Evolutionary conservation across 2,329 filamentous ascomycete genomes (phyloP), one percentile per base, ranked within the genome.

Genomic region (Catunica adiposa): DNA sequence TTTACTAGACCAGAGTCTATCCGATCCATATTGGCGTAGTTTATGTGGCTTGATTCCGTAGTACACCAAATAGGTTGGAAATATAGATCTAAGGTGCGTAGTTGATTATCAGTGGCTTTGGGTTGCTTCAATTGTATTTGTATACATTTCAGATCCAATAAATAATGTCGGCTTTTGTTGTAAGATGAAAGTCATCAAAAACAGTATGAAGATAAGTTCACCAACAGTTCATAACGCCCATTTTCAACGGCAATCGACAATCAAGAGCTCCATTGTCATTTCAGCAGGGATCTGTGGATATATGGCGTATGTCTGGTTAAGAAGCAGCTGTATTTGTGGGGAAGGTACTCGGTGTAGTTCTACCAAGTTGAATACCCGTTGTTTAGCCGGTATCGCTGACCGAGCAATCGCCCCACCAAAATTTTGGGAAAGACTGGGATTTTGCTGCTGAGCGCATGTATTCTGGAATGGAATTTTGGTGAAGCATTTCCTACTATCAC

Each of bases 1-100:
- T 80, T 79, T 63, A 83, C 75, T 57, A 84, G 72, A 25, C 80
- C 80, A 9, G 77, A 75, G 61, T 80, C 78, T 1, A 76, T 76
- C 50, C 78, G 74, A 61, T 80, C 77, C 75, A 80, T 76, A 55
- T 61, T 66, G 14, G 9, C n/a, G 29, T 17, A 22, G 11, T 15
- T 23, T 11, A 47, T 62, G 57, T 42, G 51, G 25, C 17, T 48
- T 40, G 14, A 25, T 26, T 8, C 22, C 11, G 20, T 14, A 48
- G 44, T 25, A 23, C 8, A 48, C 14, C 17, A 4, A 14, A 20
- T 9, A 48, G 6, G 20, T 22, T 6, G 29, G 31, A 37, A 22
- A 31, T 40, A 40, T 25, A n/a, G 22, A 8, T 44, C 3, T 46
- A 22, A 42, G 42, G 29, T 20, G 17, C 2, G 15, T 44, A n/a